Evolutionary conservation across 441 rosid genomes (phyloP), one percentile per base, ranked within the genome.

Genomic region (Syzygium syzygioides): DNA sequence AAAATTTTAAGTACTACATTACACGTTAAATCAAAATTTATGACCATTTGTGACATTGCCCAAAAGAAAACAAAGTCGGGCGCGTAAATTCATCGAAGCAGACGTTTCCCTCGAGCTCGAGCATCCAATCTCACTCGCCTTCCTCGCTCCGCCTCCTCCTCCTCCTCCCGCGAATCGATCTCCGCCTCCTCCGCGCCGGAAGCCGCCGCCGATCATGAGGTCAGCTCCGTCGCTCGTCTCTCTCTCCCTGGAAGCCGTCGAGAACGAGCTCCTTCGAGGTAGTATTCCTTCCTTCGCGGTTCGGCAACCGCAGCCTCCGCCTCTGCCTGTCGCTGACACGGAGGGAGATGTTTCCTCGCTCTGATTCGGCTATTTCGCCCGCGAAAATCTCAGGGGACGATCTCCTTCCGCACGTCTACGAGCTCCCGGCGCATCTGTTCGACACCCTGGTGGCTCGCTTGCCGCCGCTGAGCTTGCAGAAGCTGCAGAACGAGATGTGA

Each of bases 381-480:
- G 25, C 30, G 68, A 13, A 55, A 41, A 55, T 90, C 89, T 83
- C 91, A 94, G 97, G 93, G 59, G 95, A 93, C 54, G 92, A 94
- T 88, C 85, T 93, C 50, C 52, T 89, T 53, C 91, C 92, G 6
- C 92, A 91, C 68, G 56, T 95, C n/a, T 95, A 91, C 89, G 96
- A 95, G 90, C 94, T 97, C 89, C 99, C 99, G 12, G 85, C 94
- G 9, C 93, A 96, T 85, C 86, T 97, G 80, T 92, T 96, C 87
- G 92, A 94, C 88, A 57, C 56, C 59, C 87, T 97, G 52, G 41
- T 97, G 50, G 55, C 91, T 55, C 91, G 89, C 84, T 94, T 94
- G 87, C 97, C 98, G 91, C 97, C 99, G 28, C 87, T 95, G 91
- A 94, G 95, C 55, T 86, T 97, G 94, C 96, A 93, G 55, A 94